These are phyloP conservation scores for Choricystis sp. DNA, from an alignment of 139 green algal species.

Conservation along the genomic window DNA sequence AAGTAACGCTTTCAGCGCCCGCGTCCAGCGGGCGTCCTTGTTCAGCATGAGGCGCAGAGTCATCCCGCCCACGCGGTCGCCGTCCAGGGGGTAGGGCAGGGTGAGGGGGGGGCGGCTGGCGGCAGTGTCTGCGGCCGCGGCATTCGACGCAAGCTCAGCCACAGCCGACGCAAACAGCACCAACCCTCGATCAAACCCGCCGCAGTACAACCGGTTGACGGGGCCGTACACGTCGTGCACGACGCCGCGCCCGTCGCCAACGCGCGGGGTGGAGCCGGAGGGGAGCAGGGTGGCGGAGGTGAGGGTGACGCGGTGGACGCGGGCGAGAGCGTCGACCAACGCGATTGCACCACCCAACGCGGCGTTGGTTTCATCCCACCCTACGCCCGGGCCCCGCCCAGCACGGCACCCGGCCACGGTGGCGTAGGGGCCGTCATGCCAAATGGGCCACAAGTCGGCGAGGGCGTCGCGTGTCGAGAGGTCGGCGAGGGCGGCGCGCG, in stretches of 20 bases:
- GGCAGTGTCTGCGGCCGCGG: background rate
- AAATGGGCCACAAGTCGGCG: background rate
- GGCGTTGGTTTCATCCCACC: slow-evolving; percentile 96
- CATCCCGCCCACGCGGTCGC: slow-evolving; percentile 62
- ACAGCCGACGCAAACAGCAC: slow-evolving; percentile 24
- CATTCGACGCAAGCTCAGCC: background rate
- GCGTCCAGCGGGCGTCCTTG: slow-evolving; percentile 79
- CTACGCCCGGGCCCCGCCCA: slow-evolving; percentile 1
- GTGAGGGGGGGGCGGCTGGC: too few species aligned
- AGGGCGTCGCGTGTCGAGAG: background rate
- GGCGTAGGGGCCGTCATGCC: background rate
- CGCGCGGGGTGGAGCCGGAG: slow-evolving; percentile 65
- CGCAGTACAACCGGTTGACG: slow-evolving; percentile 61
- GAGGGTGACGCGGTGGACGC: slow-evolving; percentile 30
- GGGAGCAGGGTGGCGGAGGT: slow-evolving; percentile 49
- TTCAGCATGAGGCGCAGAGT: slow-evolving; percentile 68
- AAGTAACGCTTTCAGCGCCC: slow-evolving; percentile 84
- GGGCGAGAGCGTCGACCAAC: slow-evolving; percentile 84
- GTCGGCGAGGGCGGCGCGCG: background rate
- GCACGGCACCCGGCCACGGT: background rate
- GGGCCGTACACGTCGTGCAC: slow-evolving; percentile 75
- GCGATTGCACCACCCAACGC: slow-evolving; percentile 84
- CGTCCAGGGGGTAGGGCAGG: slow-evolving; percentile 17
- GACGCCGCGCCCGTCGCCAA: slow-evolving; percentile 44
- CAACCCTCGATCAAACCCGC: slow-evolving; percentile 72